Percentiles rank a stretch among this genome's conserved stretches.
phyloP scores from a whole-genome alignment of 805 yeast genomes.

The Pichia membranifaciens region DNA sequence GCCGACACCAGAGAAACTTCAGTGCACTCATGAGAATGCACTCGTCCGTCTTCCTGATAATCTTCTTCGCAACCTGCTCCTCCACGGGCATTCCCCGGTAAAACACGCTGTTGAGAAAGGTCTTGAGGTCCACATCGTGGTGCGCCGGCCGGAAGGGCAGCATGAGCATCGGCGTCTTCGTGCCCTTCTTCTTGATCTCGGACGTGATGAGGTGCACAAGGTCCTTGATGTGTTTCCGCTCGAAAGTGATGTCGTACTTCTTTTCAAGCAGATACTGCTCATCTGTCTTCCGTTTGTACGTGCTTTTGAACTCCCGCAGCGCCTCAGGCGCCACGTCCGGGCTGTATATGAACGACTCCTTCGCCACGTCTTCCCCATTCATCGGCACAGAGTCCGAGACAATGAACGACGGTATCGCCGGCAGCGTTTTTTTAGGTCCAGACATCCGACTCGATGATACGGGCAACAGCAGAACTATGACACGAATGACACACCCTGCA shows the following conservation, averaged over 20 bases:
- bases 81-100: constrained; percentile 40
- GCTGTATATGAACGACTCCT: constrained; percentile 29
- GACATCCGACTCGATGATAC: too few species aligned
- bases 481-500: too few species aligned
- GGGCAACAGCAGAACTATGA: too few species aligned
- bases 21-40: constrained; percentile 67
- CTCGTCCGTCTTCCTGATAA: constrained; percentile 52
- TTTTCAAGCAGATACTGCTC: constrained; percentile 21
- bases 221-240: constrained; percentile 60
- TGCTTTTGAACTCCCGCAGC: constrained; percentile 24
- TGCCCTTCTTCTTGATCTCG: constrained; percentile 63
- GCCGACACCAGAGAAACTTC: constrained; percentile 81
- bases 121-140: constrained; percentile 53
- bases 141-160: constrained; percentile 73
- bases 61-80: constrained; percentile 34
- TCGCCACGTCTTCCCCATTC: neutral
- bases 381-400: constrained; percentile 5
- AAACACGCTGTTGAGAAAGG: constrained; percentile 51
- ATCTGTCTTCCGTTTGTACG: constrained; percentile 26
- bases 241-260: constrained; percentile 38
- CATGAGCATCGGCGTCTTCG: constrained; percentile 66
- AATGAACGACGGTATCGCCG: constrained; percentile 4
- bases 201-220: constrained; percentile 66
- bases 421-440: neutral
- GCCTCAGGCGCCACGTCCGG: constrained; percentile 16